A percentile compares a stretch with the other conserved stretches of the same genome.
These are phyloP conservation scores for Calamus simplicifolius DNA, from an alignment of 176 grass and related monocot genomes.

Conservation along the genomic window DNA sequence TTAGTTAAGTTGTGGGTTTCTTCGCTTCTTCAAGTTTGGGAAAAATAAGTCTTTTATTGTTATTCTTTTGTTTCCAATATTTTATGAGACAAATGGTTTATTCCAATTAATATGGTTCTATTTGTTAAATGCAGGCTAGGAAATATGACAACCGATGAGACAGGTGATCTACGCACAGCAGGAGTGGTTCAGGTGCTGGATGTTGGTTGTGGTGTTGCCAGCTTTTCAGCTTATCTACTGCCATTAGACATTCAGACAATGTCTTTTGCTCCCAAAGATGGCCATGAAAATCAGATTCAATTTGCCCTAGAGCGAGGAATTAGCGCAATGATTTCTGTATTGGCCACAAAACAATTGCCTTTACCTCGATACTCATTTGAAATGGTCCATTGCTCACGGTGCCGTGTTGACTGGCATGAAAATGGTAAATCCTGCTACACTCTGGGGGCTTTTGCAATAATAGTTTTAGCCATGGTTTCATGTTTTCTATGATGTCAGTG, in stretches of 20 bases:
- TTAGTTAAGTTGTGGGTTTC: too few species aligned
- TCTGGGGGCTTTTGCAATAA: too few species aligned
- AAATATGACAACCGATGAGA: slow-evolving; percentile 84
- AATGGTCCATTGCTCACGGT: slow-evolving; percentile 96
- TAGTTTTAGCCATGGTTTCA: too few species aligned
- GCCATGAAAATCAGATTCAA: slow-evolving; percentile 98
- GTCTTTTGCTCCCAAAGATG: slow-evolving; percentile 96
- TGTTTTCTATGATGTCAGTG: too few species aligned
- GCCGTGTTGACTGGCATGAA: slow-evolving; percentile 95
- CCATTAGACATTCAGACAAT: slow-evolving; percentile 77
- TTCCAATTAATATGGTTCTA: background rate
- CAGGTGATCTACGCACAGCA: slow-evolving; percentile 60
- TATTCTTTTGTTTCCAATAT: too few species aligned
- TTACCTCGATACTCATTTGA: slow-evolving; percentile 83
- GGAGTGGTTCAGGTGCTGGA: slow-evolving; percentile 93
- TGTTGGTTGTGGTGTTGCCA: slow-evolving; percentile 88
- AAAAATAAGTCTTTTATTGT: too few species aligned
- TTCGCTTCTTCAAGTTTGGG: too few species aligned
- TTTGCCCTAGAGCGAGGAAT: slow-evolving; percentile 95
- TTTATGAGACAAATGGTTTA: too few species aligned
- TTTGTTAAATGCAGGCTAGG: slow-evolving; percentile 62
- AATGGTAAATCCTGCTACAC: slow-evolving; percentile 48
- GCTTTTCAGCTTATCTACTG: slow-evolving; percentile 89
- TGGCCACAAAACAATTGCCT: slow-evolving; percentile 86
- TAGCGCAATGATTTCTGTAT: slow-evolving; percentile 77